Percentiles rank a stretch among this genome's conserved stretches.
phyloP scores from a whole-genome alignment of 1,139 yeast species.

The Yamadazyma mexicana region DNA sequence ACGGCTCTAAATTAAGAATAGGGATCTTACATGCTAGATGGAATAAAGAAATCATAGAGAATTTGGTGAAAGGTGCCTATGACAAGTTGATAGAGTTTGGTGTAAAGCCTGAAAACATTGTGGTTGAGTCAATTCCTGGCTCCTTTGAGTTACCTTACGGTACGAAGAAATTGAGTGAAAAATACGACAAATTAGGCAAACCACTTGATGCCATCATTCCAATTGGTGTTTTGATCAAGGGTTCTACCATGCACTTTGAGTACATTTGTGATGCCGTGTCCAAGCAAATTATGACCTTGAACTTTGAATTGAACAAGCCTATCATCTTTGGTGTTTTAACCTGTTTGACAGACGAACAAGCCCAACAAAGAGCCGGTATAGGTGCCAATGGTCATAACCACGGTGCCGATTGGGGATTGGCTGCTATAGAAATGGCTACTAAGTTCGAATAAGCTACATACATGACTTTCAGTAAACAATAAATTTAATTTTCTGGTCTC shows the following conservation, averaged over 20 bases:
- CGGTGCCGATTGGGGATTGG: conserved; percentile 98
- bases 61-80: conserved; percentile 78
- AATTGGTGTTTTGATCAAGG: conserved; percentile 92
- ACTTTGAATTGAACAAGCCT: conserved; percentile 69
- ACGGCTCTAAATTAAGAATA: conserved; percentile 67
- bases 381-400: conserved; percentile 88
- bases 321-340: conserved; percentile 92
- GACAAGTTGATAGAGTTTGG: conserved; percentile 60
- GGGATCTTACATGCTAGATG: conserved; percentile 96
- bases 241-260: conserved; percentile 97
- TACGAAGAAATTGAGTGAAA: conserved; percentile 52
- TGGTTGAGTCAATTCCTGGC: conserved; percentile 88
- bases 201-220: conserved; percentile 87
- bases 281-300: conserved; percentile 80
- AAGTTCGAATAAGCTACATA: conserved; percentile 34
- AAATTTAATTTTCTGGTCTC: not conserved
- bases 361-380: conserved; percentile 90
- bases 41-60: conserved; percentile 77
- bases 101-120: conserved; percentile 74
- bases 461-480: not conserved
- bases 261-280: conserved; percentile 92
- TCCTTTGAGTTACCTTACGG: conserved; percentile 91
- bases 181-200: conserved; percentile 42
- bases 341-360: conserved; percentile 92
- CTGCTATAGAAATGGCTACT: conserved; percentile 94